Percentiles rank a stretch among this genome's conserved stretches.
These are phyloP conservation scores for Fusarium irregulare DNA, from an alignment of 2,329 filamentous ascomycete genomes.

Conservation along the genomic window DNA sequence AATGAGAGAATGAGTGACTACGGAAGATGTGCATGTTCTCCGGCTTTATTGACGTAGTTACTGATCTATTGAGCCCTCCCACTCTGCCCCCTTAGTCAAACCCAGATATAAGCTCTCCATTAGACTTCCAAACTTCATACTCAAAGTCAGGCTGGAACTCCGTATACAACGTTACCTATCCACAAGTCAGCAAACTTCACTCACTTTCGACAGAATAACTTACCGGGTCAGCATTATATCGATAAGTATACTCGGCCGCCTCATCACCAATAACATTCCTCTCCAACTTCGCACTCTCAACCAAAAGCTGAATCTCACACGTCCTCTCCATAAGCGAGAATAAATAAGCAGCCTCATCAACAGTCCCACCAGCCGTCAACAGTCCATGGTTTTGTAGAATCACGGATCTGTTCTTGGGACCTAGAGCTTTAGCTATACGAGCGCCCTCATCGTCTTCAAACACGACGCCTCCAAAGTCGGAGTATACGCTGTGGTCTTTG, in stretches of 20 bases:
- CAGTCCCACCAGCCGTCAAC: conserved; percentile 70
- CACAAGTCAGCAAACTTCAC: not conserved
- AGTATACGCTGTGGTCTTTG: conserved; percentile 67
- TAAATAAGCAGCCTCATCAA: conserved; percentile 74
- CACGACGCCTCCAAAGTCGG: conserved; percentile 71
- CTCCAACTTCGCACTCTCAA: conserved; percentile 44
- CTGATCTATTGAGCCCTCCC: not conserved
- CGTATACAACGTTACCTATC: conserved; percentile 48
- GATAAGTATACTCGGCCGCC: conserved; percentile 55
- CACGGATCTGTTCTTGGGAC: conserved; percentile 61
- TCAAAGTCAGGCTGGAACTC: conserved; percentile 53
- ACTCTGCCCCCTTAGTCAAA: conserved; percentile 1
- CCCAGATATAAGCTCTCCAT: conserved; percentile 38
- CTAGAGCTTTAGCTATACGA: conserved; percentile 68
- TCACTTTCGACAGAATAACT: not conserved
- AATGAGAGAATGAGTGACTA: too few species aligned
- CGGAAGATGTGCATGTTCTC: not conserved
- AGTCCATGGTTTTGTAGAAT: conserved; percentile 74
- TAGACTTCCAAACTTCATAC: conserved; percentile 50
- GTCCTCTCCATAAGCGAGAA: conserved; percentile 56
- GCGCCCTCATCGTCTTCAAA: conserved; percentile 70
- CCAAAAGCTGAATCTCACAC: conserved; percentile 51
- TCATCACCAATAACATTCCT: conserved; percentile 51
- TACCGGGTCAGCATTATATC: conserved; percentile 48
- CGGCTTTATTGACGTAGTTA: not conserved